phyloP scores from a whole-genome alignment of 306 rosid genomes.

The Mimosa pudica region DNA sequence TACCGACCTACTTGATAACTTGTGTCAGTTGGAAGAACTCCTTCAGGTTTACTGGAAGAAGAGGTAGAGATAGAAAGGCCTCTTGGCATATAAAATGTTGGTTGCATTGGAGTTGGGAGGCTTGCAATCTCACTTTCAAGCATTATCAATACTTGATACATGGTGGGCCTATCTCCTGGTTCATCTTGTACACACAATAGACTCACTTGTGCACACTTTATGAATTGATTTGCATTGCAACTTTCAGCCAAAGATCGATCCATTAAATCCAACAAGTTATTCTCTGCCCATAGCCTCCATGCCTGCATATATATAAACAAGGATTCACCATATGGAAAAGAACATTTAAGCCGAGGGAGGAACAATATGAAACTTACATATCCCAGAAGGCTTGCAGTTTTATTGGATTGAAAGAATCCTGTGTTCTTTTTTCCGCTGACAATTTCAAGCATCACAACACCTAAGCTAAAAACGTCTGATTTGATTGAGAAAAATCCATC shows the following conservation, averaged over 20 bases:
- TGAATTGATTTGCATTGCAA: constrained; percentile 8
- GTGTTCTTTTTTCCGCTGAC: constrained; percentile 56
- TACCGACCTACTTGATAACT: constrained; percentile 43
- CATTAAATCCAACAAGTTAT: not conserved
- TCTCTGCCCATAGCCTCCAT: constrained; percentile 3
- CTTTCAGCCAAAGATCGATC: not conserved
- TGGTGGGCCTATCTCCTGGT: not conserved
- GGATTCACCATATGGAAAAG: not conserved
- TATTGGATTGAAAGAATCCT: constrained; percentile 39
- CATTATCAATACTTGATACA: not conserved
- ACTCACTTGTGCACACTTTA: not conserved
- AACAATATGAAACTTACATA: constrained; percentile 34
- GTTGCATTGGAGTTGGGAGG: constrained; percentile 45
- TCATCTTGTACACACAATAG: constrained; percentile 1
- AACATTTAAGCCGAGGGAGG: not conserved
- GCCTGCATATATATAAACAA: not conserved
- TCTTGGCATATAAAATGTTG: constrained; percentile 39
- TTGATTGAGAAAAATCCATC: constrained; percentile 55
- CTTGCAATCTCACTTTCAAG: constrained; percentile 8
- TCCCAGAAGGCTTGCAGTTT: constrained; percentile 50
- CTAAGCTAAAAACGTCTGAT: constrained; percentile 61
- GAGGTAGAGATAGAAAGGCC: constrained; percentile 33
- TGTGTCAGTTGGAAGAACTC: constrained; percentile 15
- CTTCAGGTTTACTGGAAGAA: constrained; percentile 42
- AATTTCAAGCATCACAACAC: constrained; percentile 58